A percentile compares a stretch with the other conserved stretches of the same genome.
These are phyloP conservation scores for Strobilomyces echinocephalus DNA, from an alignment of 768 basidiomycete genomes.

Conservation along the genomic window DNA sequence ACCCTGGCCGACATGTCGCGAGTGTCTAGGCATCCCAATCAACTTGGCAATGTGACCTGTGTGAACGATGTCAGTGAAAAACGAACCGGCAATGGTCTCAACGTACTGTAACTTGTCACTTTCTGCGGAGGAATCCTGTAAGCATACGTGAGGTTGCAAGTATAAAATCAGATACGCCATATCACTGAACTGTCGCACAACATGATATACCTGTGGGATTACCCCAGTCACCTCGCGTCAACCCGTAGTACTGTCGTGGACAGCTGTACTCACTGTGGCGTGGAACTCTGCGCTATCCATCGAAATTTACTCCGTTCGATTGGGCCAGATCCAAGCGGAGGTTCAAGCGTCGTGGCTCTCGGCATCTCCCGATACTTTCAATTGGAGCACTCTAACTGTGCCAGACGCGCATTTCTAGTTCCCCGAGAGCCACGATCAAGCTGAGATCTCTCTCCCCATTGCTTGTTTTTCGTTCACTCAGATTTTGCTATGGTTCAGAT, in stretches of 20 bases:
- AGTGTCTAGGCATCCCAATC: conserved; percentile 72
- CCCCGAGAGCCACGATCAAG: no score
- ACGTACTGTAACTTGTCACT: conserved; percentile 73
- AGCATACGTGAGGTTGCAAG: background rate
- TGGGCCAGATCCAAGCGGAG: no score
- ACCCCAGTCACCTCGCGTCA: background rate
- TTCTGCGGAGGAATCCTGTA: conserved; percentile 52
- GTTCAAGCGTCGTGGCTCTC: no score
- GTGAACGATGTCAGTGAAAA: background rate
- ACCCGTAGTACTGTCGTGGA: background rate
- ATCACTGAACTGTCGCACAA: conserved; percentile 46
- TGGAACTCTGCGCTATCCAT: conserved; percentile 66
- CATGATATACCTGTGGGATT: conserved; percentile 58
- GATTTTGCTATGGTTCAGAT: no score
- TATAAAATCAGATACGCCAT: background rate
- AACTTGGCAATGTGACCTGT: conserved; percentile 77
- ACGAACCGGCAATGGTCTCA: background rate
- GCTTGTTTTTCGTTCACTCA: no score
- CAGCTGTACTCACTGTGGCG: conserved; percentile 40
- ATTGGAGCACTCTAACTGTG: no score
- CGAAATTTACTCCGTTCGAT: no score
- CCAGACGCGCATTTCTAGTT: no score
- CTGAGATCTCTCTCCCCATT: no score
- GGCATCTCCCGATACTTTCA: background rate
- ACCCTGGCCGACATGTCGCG: conserved; percentile 84